Evolutionary conservation across 2,329 filamentous ascomycete species (phyloP).

Genomic region (Colletotrichum orbiculare): DNA sequence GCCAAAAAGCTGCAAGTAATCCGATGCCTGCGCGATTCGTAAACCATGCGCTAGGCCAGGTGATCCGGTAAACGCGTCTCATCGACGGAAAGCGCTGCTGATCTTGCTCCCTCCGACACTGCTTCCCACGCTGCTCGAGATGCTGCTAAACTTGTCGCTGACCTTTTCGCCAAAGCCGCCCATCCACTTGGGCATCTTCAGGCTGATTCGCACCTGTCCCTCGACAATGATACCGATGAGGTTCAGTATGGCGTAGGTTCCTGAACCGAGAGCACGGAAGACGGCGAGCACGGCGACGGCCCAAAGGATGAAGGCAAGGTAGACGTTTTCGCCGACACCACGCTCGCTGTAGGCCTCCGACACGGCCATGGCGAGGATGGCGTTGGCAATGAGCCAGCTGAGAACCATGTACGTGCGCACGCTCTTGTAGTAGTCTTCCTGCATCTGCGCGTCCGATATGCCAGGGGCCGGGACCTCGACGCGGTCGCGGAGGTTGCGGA

Average conservation of each 20-base stretch:
- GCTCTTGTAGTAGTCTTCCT: constrained; percentile 98
- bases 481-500: constrained; percentile 93
- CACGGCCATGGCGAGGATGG: constrained; percentile 91
- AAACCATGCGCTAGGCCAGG: background rate
- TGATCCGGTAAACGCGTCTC: background rate
- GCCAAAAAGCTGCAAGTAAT: constrained; percentile 27
- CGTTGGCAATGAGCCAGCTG: constrained; percentile 92
- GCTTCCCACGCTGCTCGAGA: constrained; percentile 56
- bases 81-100: constrained; percentile 27
- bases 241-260: constrained; percentile 86
- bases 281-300: constrained; percentile 85
- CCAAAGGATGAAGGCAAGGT: constrained; percentile 95
- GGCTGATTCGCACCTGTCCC: constrained; percentile 74
- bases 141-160: constrained; percentile 61
- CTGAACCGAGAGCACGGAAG: constrained; percentile 86
- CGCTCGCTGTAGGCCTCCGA: constrained; percentile 83
- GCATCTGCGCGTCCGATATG: constrained; percentile 81
- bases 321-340: constrained; percentile 83
- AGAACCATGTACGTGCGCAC: constrained; percentile 99
- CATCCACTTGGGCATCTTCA: constrained; percentile 65
- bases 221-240: constrained; percentile 87
- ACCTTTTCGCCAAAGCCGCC: constrained; percentile 58
- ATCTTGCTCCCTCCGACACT: constrained; percentile 32
- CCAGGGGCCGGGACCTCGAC: constrained; percentile 78
- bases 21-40: background rate